Percentiles rank a stretch among this genome's conserved stretches.
Evolutionary conservation across 495 filamentous ascomycete genomes (phyloP).

Genomic region (Penicillium paxilli): DNA sequence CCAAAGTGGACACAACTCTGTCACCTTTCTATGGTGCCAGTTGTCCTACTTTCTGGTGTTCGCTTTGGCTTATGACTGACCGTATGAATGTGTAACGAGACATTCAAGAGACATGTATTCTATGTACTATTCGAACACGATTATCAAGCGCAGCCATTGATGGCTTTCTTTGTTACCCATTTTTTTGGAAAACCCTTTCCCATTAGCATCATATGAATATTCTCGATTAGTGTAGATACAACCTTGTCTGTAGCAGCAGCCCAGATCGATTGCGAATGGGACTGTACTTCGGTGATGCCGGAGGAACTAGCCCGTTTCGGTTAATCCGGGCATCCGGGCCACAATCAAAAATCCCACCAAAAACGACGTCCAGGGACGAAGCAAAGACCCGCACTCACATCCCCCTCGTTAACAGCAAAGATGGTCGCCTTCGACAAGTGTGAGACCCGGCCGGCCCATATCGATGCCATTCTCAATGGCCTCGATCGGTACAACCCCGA

Average conservation of each 20-base stretch:
- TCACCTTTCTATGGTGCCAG: background rate
- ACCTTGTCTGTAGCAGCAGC: background rate
- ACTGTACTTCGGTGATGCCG: conserved; percentile 4
- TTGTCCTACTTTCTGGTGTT: background rate
- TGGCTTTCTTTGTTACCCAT: background rate
- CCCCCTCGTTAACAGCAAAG: conserved; percentile 27
- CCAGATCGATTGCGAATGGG: background rate
- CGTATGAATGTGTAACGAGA: conserved; percentile 16
- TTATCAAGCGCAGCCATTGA: background rate
- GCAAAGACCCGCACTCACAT: conserved; percentile 30
- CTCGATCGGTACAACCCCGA: conserved; percentile 99
- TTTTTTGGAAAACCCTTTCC: too few relatives aligned
- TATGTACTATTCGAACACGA: conserved; percentile 31
- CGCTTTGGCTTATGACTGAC: background rate
- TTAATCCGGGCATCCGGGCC: conserved; percentile 26
- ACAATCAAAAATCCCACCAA: conserved; percentile 48
- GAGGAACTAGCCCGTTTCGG: conserved; percentile 25
- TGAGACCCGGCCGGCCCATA: conserved; percentile 76
- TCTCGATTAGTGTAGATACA: too few relatives aligned
- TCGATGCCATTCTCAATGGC: conserved; percentile 86
- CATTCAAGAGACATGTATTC: conserved; percentile 30
- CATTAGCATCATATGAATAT: too few relatives aligned
- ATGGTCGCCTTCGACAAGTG: conserved; percentile 59
- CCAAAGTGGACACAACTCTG: background rate
- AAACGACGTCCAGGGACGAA: conserved; percentile 28